Evolutionary conservation across 257 asterid genomes (phyloP).

Genomic region (Forsythia suspensa): DNA sequence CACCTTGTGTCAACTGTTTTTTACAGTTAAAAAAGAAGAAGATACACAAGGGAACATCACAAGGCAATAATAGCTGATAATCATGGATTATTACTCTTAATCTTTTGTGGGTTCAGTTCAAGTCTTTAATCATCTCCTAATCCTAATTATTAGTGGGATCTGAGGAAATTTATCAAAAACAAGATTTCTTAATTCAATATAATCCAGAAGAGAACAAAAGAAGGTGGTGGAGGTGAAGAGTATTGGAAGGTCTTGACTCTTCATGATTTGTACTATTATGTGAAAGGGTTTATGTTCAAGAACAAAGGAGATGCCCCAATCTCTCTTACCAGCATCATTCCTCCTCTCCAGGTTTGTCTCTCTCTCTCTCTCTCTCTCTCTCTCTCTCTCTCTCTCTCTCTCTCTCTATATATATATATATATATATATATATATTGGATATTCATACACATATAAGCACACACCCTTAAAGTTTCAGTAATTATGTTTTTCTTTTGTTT

Average conservation of each 20-base stretch:
- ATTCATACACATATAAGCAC: no score
- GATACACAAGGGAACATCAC: conserved; percentile 24
- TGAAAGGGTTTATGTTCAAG: conserved; percentile 24
- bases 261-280: not conserved
- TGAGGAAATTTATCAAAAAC: not conserved
- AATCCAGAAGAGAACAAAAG: conserved; percentile 16
- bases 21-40: conserved; percentile 18
- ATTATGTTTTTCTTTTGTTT: no score
- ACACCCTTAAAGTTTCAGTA: no score
- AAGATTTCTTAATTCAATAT: conserved; percentile 27
- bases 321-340: conserved; percentile 3
- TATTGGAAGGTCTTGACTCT: conserved; percentile 17
- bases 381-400: no score
- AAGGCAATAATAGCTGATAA: conserved; percentile 21
- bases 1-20: conserved; percentile 29
- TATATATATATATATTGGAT: no score
- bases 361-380: not conserved
- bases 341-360: conserved; percentile 19
- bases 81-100: not conserved
- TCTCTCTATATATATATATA: no score
- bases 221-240: conserved; percentile 1
- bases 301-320: conserved; percentile 25
- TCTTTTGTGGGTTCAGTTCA: conserved; percentile 15
- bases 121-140: conserved; percentile 20
- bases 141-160: conserved; percentile 3